These are phyloP conservation scores for Podila verticillata DNA, from an alignment of 192 early-diverging fungal species.

Conservation along the genomic window DNA sequence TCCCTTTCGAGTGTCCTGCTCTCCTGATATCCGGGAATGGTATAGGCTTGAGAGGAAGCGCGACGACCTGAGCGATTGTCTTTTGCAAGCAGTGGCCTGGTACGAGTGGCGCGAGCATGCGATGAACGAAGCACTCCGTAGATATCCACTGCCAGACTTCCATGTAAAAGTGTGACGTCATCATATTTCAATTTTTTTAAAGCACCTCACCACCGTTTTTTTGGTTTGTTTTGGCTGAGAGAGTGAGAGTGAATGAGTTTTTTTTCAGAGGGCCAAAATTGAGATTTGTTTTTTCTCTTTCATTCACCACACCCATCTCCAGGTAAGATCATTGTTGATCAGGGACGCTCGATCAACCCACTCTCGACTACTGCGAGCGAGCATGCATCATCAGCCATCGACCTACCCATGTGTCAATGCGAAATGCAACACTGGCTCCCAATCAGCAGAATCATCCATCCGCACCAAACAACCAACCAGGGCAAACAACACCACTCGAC, in stretches of 20 bases:
- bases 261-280: background rate
- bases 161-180: constrained; percentile 2
- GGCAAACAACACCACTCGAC: too few relatives aligned
- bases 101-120: constrained; percentile 52
- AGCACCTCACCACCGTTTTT: background rate
- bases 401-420: too few relatives aligned
- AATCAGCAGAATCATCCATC: too few relatives aligned
- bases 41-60: constrained; percentile 53
- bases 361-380: too few relatives aligned
- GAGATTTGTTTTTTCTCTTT: constrained; percentile 3
- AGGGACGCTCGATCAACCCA: too few relatives aligned
- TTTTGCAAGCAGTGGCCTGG: constrained; percentile 61
- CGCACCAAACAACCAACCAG: too few relatives aligned
- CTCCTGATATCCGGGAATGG: constrained; percentile 14
- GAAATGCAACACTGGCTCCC: too few relatives aligned
- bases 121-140: constrained; percentile 23
- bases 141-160: background rate
- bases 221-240: background rate
- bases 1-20: constrained; percentile 8
- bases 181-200: constrained; percentile 4
- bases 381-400: too few relatives aligned
- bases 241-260: background rate
- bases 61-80: constrained; percentile 61
- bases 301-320: background rate
- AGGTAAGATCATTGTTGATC: constrained; percentile 1